Conservation (phyloP, 75 land plant species). For the Chamaecyparis obtusa region DNA sequence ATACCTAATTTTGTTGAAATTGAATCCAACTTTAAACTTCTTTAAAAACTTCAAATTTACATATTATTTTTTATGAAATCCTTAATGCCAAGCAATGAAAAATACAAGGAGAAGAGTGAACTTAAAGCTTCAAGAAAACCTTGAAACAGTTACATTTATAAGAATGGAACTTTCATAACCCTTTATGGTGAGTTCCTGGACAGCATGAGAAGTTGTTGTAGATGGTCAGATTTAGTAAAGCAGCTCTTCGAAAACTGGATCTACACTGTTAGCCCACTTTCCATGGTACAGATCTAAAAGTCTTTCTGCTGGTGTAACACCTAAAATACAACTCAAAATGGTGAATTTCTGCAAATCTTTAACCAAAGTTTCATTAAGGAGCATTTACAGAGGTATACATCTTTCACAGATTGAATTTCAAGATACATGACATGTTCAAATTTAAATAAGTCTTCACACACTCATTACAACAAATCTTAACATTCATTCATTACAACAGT, state of each 20-base stretch:
- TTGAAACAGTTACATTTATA: background rate
- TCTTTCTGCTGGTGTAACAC: constrained; percentile 87
- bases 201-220: background rate
- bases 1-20: background rate
- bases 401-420: background rate
- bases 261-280: constrained; percentile 76
- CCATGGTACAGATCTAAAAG: constrained; percentile 76
- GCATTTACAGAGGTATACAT: background rate
- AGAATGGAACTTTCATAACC: background rate
- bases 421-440: background rate
- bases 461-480: background rate
- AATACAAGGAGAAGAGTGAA: background rate
- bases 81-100: background rate
- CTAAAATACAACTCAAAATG: constrained; percentile 24
- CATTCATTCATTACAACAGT: no score
- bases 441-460: background rate
- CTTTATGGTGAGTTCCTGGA: background rate
- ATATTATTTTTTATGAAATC: background rate
- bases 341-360: constrained; percentile 6
- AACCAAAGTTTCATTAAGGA: background rate
- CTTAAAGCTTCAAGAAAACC: background rate
- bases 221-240: constrained; percentile 50
- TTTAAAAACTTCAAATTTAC: background rate
- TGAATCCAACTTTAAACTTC: background rate
- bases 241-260: constrained; percentile 89